Evolutionary conservation across 1,284 basidiomycete genomes (phyloP).

Genomic region (Ganoderma lucidum): DNA sequence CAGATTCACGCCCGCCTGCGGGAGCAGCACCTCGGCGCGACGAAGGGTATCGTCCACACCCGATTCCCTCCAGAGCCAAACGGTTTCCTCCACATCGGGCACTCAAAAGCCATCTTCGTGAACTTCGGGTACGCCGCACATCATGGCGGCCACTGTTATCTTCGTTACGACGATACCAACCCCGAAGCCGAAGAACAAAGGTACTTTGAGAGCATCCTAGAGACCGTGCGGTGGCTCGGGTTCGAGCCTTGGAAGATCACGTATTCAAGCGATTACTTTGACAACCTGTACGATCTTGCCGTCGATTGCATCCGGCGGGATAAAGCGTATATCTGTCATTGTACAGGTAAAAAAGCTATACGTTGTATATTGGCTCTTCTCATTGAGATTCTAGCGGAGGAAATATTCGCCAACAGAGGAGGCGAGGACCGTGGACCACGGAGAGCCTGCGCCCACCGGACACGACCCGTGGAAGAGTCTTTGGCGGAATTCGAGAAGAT

Average conservation of each 20-base stretch:
- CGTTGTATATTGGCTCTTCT: not conserved
- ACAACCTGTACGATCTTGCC: slow-evolving; percentile 88
- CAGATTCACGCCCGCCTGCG: slow-evolving; percentile 85
- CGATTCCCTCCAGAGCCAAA: slow-evolving; percentile 99
- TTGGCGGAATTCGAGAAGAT: slow-evolving; percentile 91
- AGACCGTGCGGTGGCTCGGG: slow-evolving; percentile 96
- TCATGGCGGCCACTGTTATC: slow-evolving; percentile 90
- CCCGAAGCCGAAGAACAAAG: slow-evolving; percentile 96
- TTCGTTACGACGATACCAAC: slow-evolving; percentile 99
- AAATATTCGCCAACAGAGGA: slow-evolving; percentile 90
- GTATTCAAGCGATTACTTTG: slow-evolving; percentile 98
- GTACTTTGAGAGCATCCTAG: slow-evolving; percentile 97
- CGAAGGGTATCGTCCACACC: slow-evolving; percentile 89
- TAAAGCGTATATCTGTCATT: slow-evolving; percentile 96
- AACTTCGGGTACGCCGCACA: slow-evolving; percentile 98
- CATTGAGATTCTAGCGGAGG: slow-evolving; percentile 69
- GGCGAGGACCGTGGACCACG: slow-evolving; percentile 86
- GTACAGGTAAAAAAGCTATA: slow-evolving; percentile 68
- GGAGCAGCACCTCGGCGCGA: slow-evolving; percentile 84
- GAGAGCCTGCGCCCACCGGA: slow-evolving; percentile 87
- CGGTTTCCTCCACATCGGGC: slow-evolving; percentile 95
- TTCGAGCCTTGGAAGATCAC: slow-evolving; percentile 99
- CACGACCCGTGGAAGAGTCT: slow-evolving; percentile 86
- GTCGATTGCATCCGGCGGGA: slow-evolving; percentile 92
- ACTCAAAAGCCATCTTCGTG: slow-evolving; percentile 98